Conservation (phyloP, 2,329 filamentous ascomycete species). For the Ascochyta fabae region DNA sequence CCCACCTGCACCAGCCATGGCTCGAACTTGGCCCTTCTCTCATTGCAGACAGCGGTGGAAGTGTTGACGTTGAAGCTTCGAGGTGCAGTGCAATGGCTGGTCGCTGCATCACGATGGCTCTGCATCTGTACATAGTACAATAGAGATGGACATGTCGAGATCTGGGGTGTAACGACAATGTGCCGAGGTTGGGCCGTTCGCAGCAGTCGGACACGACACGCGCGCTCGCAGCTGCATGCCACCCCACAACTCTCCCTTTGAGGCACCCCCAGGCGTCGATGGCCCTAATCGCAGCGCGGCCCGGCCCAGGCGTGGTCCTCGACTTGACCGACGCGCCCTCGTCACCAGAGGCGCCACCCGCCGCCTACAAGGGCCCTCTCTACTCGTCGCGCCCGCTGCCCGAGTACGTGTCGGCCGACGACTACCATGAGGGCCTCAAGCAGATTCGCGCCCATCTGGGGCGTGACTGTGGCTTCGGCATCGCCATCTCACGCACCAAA, state of each 20-base stretch:
- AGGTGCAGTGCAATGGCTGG: no score
- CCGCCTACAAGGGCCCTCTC: background rate
- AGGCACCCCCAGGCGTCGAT: constrained; percentile 3
- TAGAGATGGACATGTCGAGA: no score
- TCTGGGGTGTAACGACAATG: background rate
- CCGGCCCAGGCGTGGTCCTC: constrained; percentile 9
- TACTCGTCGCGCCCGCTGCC: constrained; percentile 16
- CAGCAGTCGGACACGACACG: background rate
- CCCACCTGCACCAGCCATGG: no score
- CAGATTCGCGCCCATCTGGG: constrained; percentile 20
- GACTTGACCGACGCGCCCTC: constrained; percentile 13
- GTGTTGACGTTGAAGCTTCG: no score
- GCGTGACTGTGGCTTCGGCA: constrained; percentile 20
- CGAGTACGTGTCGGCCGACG: constrained; percentile 16
- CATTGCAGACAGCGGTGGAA: no score
- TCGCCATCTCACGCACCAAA: constrained; percentile 22
- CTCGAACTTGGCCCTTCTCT: no score
- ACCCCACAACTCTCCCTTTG: background rate
- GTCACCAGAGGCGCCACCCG: constrained; percentile 5
- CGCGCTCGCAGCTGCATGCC: no score
- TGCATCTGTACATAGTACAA: no score
- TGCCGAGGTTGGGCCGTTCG: background rate
- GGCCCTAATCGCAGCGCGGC: constrained; percentile 15
- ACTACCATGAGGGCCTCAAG: constrained; percentile 24
- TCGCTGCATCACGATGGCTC: no score